Evolutionary conservation across 768 basidiomycete genomes (phyloP).

Genomic region (Boletus subcaerulescens): DNA sequence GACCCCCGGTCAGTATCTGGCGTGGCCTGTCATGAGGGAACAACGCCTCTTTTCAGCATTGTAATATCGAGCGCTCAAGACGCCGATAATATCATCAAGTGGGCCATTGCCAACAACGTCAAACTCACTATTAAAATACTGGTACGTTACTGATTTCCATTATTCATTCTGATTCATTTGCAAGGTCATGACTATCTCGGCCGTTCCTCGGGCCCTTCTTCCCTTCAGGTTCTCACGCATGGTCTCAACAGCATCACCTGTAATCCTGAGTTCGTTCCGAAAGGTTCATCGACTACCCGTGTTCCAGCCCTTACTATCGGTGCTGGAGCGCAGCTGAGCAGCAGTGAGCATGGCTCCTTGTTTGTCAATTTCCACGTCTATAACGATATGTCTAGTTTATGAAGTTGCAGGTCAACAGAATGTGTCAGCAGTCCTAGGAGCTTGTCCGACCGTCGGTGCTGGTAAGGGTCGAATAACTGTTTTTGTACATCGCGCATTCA

Average conservation of each 20-base stretch:
- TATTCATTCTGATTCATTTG: background rate
- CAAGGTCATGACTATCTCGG: background rate
- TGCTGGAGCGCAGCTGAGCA: background rate
- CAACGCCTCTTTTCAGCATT: background rate
- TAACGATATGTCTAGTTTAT: background rate
- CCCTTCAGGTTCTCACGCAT: background rate
- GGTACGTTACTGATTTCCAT: background rate
- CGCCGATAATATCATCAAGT: background rate
- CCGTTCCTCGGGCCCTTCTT: background rate
- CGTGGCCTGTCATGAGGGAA: background rate
- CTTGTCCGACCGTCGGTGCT: background rate
- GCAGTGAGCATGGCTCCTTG: background rate
- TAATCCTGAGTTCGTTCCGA: background rate
- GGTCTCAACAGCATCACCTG: background rate
- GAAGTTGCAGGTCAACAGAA: background rate
- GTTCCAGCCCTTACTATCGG: background rate
- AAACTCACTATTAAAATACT: background rate
- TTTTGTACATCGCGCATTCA: background rate
- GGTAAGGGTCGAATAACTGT: background rate
- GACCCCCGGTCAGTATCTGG: background rate
- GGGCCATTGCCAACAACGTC: background rate
- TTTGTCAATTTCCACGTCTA: background rate
- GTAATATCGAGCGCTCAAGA: background rate
- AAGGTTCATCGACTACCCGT: background rate
- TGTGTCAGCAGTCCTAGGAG: background rate